phyloP scores from a whole-genome alignment of 2,329 filamentous ascomycete genomes.

The Hymenoscyphus fraxineus region DNA sequence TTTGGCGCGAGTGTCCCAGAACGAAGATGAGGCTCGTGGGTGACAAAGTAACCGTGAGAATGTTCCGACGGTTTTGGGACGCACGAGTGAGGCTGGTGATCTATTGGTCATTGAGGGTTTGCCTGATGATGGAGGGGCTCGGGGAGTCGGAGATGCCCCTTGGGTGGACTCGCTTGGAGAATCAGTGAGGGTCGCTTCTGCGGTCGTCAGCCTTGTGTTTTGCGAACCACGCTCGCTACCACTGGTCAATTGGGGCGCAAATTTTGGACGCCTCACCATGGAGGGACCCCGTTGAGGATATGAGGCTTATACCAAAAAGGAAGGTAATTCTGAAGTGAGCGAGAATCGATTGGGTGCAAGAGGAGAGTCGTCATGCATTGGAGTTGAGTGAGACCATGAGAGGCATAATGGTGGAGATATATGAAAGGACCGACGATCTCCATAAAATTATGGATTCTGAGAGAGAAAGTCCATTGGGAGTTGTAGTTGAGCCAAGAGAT shows the following conservation, averaged over 20 bases:
- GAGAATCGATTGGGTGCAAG: not conserved
- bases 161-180: not conserved
- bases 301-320: constrained; percentile 1
- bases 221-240: constrained; percentile 8
- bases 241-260: not conserved
- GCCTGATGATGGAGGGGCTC: not conserved
- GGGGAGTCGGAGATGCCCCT: too few relatives aligned
- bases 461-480: not conserved
- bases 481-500: not conserved
- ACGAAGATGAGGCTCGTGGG: constrained; percentile 13
- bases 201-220: constrained; percentile 10
- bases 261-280: constrained; percentile 7
- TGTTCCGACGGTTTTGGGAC: not conserved
- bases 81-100: constrained; percentile 14
- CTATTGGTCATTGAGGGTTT: constrained; percentile 13
- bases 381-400: not conserved
- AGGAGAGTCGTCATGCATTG: not conserved
- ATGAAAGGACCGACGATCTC: constrained; percentile 8
- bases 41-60: not conserved
- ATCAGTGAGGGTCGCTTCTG: not conserved
- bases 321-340: not conserved
- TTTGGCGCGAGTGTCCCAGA: not conserved
- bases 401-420: constrained; percentile 4
- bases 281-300: not conserved
- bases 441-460: constrained; percentile 1